phyloP scores from a whole-genome alignment of 1,139 yeast genomes.

The Candida smagusa region DNA sequence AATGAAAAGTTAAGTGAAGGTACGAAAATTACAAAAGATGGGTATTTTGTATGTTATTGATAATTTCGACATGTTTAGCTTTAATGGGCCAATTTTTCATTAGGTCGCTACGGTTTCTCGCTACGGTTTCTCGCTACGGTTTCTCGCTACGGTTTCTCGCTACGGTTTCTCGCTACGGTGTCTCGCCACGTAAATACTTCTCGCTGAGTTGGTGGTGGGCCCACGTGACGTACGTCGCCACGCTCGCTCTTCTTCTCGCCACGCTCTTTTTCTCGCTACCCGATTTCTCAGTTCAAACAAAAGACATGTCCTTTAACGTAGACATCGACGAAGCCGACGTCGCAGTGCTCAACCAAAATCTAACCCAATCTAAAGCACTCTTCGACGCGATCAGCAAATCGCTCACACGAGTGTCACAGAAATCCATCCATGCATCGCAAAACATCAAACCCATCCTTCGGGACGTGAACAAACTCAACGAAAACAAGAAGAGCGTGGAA shows the following conservation, averaged over 20 bases:
- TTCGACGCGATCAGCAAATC: constrained; percentile 57
- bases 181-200: too few species aligned
- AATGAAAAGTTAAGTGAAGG: too few species aligned
- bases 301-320: constrained; percentile 20
- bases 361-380: constrained; percentile 55
- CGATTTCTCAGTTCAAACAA: neutral
- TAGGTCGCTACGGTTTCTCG: too few species aligned
- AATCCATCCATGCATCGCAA: constrained; percentile 60
- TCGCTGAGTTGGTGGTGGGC: too few species aligned
- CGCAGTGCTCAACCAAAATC: constrained; percentile 73
- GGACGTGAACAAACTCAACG: constrained; percentile 56
- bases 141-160: too few species aligned
- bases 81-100: too few species aligned
- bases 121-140: too few species aligned
- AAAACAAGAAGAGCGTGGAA: constrained; percentile 57
- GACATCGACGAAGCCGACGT: constrained; percentile 85
- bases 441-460: constrained; percentile 70
- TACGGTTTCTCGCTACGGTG: too few species aligned
- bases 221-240: too few species aligned
- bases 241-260: neutral
- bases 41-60: too few species aligned
- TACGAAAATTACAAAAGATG: too few species aligned
- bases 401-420: constrained; percentile 51
- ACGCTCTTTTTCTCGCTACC: neutral
- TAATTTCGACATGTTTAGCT: too few species aligned